Evolutionary conservation across 371 early-diverging fungal species (phyloP).

Genomic region (Mucor piriformis): DNA sequence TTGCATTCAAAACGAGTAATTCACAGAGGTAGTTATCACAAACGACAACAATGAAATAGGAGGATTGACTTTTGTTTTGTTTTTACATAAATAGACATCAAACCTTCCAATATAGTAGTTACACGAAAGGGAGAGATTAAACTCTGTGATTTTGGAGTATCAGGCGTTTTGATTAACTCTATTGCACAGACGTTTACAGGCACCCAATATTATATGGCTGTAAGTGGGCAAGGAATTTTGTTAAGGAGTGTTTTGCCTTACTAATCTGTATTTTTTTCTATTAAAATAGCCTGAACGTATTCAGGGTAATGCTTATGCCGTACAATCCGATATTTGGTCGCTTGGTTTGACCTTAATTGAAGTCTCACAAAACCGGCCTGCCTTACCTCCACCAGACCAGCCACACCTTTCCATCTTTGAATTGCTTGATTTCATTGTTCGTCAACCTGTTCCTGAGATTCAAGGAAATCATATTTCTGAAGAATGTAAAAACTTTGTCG

Average conservation of each 20-base stretch:
- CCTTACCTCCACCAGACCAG: conserved; percentile 75
- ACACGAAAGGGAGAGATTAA: conserved; percentile 89
- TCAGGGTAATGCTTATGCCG: conserved; percentile 87
- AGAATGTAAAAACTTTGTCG: conserved; percentile 82
- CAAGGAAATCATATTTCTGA: conserved; percentile 57
- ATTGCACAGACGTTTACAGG: conserved; percentile 95
- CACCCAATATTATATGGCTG: conserved; percentile 95
- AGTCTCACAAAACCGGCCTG: conserved; percentile 88
- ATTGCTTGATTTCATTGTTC: conserved; percentile 87
- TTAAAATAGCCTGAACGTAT: conserved; percentile 90
- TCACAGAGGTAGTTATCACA: conserved; percentile 64
- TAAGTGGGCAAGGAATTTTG: conserved; percentile 42
- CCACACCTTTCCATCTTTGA: conserved; percentile 84
- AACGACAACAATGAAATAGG: neutral
- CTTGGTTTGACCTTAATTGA: conserved; percentile 93
- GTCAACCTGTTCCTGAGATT: conserved; percentile 84
- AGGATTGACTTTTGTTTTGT: neutral
- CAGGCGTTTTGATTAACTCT: conserved; percentile 88
- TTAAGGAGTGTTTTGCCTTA: too few relatives aligned
- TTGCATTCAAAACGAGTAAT: conserved; percentile 81
- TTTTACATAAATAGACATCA: conserved; percentile 63
- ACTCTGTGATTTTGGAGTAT: conserved; percentile 96
- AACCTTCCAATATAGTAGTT: conserved; percentile 91
- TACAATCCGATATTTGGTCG: conserved; percentile 95
- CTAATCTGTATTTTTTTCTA: neutral